These are phyloP conservation scores for Oenanthe javanica DNA, from an alignment of 140 eudicot species.

Conservation along the genomic window DNA sequence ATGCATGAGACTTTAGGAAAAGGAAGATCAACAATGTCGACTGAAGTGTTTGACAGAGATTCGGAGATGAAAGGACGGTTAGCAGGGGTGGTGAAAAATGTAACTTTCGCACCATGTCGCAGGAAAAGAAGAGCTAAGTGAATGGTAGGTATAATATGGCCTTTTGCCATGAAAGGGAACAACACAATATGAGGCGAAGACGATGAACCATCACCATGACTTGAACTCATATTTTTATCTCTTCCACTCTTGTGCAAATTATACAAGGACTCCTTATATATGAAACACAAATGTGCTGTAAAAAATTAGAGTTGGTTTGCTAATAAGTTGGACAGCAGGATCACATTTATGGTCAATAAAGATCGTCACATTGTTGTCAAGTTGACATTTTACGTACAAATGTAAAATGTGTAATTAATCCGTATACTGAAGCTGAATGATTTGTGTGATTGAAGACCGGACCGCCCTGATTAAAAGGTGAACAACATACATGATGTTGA, in stretches of 20 bases:
- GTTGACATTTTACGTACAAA: too few species aligned
- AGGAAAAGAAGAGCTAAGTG: slow-evolving; percentile 4
- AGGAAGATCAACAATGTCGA: slow-evolving; percentile 13
- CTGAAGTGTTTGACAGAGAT: not conserved
- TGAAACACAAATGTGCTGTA: too few species aligned
- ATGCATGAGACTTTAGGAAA: slow-evolving; percentile 12
- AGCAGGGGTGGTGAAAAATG: slow-evolving; percentile 16
- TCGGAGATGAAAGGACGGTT: slow-evolving; percentile 8
- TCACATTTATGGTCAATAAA: too few species aligned
- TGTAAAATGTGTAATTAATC: too few species aligned
- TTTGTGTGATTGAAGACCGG: not conserved
- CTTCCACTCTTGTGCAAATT: not conserved
- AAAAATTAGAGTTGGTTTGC: too few species aligned
- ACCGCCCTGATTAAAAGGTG: not conserved
- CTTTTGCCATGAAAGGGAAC: slow-evolving; percentile 17
- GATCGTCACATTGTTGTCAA: not conserved
- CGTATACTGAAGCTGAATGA: not conserved
- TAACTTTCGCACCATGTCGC: slow-evolving; percentile 2
- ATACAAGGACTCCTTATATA: too few species aligned
- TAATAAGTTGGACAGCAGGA: not conserved
- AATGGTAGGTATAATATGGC: slow-evolving; percentile 12
- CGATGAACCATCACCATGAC: not conserved
- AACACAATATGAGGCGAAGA: not conserved
- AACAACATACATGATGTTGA: too few species aligned
- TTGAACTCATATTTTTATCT: not conserved